A percentile compares a stretch with the other conserved stretches of the same genome.
Evolutionary conservation across 1,284 basidiomycete genomes (phyloP).

Genomic region (Violaceomyces palustris): DNA sequence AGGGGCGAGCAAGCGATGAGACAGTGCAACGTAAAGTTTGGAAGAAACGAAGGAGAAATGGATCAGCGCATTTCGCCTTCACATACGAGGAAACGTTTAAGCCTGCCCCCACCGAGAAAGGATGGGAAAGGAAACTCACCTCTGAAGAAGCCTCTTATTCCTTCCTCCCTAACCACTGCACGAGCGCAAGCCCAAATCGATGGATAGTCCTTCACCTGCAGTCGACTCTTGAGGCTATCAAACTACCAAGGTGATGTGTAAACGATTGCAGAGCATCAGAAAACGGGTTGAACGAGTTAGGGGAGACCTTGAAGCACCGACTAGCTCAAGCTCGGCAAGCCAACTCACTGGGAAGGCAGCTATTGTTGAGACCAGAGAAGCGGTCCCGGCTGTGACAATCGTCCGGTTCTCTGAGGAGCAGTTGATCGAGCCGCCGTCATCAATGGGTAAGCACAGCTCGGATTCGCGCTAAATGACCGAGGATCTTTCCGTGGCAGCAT

Average conservation of each 20-base stretch:
- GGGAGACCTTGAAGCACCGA: no score
- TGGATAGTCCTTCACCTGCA: constrained; percentile 51
- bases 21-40: no score
- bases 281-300: neutral
- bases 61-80: neutral
- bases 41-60: neutral
- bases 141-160: constrained; percentile 82
- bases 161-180: constrained; percentile 73
- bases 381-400: constrained; percentile 45
- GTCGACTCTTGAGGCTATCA: constrained; percentile 46
- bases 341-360: constrained; percentile 45
- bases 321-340: neutral
- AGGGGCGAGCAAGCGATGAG: neutral
- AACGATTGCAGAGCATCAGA: neutral
- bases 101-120: neutral
- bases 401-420: constrained; percentile 32
- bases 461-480: neutral
- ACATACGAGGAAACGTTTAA: no score
- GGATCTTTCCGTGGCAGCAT: no score
- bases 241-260: constrained; percentile 12
- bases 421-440: neutral
- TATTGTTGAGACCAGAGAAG: constrained; percentile 46
- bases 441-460: neutral
- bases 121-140: constrained; percentile 59
- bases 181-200: constrained; percentile 45